Evolutionary conservation across 768 basidiomycete genomes (phyloP), one percentile per base, ranked within the genome.

Genomic region (Mycena epipterygia): DNA sequence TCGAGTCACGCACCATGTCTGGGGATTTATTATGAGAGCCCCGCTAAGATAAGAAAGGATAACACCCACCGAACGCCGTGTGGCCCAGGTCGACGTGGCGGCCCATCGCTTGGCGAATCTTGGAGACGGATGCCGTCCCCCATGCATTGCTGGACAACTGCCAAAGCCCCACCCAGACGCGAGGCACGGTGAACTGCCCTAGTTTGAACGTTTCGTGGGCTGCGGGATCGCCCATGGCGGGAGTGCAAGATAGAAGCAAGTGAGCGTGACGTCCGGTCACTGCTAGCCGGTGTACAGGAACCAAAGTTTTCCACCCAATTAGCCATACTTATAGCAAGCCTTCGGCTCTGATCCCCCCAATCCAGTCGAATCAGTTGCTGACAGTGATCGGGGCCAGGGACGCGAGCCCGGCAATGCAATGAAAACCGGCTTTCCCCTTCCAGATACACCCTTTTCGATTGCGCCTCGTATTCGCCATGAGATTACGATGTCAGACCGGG

Each of bases 51-150:
- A 56, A 1, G 46, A 25, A 21, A 46, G 27, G 25, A 25, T 30
- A 67, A 23, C 3, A 12, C 79, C 64, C 62, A 90, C 90, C 90
- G 78, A 91, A 92, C 19, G 91, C 90, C 13, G 84, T 89, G 74
- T 88, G 92, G 3, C 91, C 92, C 27, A 81, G 79, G 23, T 57
- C 53, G 21, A 71, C 60, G 55, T 71, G 70, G 44, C 60, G 59
- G 5, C 37, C 49, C 72, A 73, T 73, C 8, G 65, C 60, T 23
- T 64, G 49, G 11, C 72, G 60, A 25, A 73, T 67, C 49, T 64
- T 63, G n/a, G 68, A 21, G 9, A 67, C 72, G 5, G 72, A 52
- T 6, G 72, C 65, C 1, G 64, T 64, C 2, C 72, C 72, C 72
- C 72, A 73, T 1, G 72, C 68, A 37, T 73, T 73, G 49, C 64